Conservation (phyloP, 148 eudicot genomes). For the Vaccinium corymbosum region DNA sequence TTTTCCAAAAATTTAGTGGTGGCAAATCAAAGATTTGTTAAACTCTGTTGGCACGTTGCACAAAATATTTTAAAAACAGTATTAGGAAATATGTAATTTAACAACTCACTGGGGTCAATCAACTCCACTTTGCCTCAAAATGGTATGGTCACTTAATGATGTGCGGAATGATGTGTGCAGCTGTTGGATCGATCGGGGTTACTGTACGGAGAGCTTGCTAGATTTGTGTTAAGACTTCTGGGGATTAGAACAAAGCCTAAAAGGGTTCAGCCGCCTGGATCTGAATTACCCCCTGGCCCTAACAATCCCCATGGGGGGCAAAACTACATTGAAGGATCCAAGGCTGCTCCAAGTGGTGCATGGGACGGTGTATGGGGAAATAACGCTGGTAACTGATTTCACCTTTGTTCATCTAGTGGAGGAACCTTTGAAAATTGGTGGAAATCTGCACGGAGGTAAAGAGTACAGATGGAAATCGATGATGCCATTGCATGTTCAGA, state of each 20-base stretch:
- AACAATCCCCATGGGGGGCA: conserved; percentile 38
- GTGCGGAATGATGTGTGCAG: conserved; percentile 35
- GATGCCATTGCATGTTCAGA: conserved; percentile 4
- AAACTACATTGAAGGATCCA: conserved; percentile 58
- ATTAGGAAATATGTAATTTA: not conserved
- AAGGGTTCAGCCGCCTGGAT: conserved; percentile 51
- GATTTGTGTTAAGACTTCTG: conserved; percentile 78
- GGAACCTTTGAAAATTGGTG: not conserved
- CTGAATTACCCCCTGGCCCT: conserved; percentile 51
- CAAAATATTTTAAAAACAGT: not conserved
- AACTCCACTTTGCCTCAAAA: not conserved
- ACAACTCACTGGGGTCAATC: not conserved
- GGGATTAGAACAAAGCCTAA: conserved; percentile 63
- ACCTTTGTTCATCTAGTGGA: not conserved
- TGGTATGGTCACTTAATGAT: not conserved
- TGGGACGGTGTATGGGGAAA: conserved; percentile 88
- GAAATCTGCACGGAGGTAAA: not conserved
- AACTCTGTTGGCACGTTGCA: not conserved
- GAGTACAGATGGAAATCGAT: not conserved
- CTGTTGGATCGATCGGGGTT: conserved; percentile 81
- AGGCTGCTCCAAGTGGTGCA: conserved; percentile 51
- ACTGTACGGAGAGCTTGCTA: conserved; percentile 90
- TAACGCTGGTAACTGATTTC: conserved; percentile 24
- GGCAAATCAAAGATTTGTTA: not conserved
- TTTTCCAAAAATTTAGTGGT: not conserved